phyloP scores from a whole-genome alignment of 148 eudicot genomes.

The Rhododendron ovatum region DNA sequence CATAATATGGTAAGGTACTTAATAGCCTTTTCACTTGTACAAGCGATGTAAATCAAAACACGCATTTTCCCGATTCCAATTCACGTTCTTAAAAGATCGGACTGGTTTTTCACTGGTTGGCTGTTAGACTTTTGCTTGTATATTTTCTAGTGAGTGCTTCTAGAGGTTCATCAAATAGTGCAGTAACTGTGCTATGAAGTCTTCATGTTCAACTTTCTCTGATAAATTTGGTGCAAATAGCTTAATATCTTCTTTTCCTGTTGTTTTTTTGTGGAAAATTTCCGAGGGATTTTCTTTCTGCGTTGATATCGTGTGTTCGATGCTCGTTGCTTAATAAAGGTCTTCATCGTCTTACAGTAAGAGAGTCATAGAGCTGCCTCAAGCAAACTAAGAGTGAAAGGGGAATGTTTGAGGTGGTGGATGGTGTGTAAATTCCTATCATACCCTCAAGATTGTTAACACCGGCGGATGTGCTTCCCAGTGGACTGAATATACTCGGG shows the following conservation, averaged over 20 bases:
- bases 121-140: neutral
- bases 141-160: neutral
- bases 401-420: no score
- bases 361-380: no score
- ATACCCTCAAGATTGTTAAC: no score
- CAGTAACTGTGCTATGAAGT: neutral
- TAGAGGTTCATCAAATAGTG: neutral
- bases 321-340: neutral
- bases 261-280: neutral
- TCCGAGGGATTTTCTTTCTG: neutral
- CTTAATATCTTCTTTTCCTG: neutral
- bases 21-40: neutral
- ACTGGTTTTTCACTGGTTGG: neutral
- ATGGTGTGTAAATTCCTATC: no score
- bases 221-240: neutral
- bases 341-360: no score
- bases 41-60: neutral
- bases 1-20: neutral
- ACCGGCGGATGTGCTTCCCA: no score
- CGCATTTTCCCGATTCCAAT: neutral
- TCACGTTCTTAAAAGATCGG: neutral
- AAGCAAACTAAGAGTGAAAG: no score
- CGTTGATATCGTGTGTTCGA: neutral
- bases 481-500: no score
- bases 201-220: neutral